Evolutionary conservation across 1,284 basidiomycete species (phyloP), one percentile per base, ranked within the genome.

Genomic region (Laetiporus sulphureus): DNA sequence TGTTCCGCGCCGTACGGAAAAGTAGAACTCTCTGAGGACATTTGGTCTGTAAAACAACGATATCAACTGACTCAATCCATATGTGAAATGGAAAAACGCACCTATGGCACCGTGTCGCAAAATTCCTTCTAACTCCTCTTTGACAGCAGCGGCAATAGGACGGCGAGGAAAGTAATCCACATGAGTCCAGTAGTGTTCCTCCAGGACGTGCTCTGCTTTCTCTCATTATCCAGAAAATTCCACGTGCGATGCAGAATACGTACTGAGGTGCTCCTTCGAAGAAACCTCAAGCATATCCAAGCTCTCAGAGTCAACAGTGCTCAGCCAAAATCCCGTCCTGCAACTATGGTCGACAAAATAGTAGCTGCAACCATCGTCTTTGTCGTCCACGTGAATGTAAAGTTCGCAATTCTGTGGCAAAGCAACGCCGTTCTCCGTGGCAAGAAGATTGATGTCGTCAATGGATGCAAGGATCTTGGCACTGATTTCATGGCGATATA

Each of bases 151-250:
- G 10, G 46, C 32, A 10, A 57, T 38, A 1, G 43, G 10, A 5
- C 42, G 45, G 42, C 59, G 52, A 12, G 60, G 60, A 37, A 59
- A 62, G 34, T 49, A 62, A 41, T 62, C 59, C 23, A 50, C 35
- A 42, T 60, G 58, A 4, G 40, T 49, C 59, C 60, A 62, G 27
- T 60, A 62, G 22, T 59, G 58, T 33, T 56, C 52, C 21, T 58
- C 49, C 10, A 62, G 36, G 13, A 46, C 22, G 29, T 44, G 45
- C 23, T 44, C 59, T 61, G 15, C 18, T 7, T 16, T 32, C 7
- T 11, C 12, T 7, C 31, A 8, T 29, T 8, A 16, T 11, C 18
- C 15, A 32, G 12, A 16, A 8, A 11, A 32, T 16, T 32, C 6
- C 8, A 8, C 18, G 31, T n/a, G 18, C 15, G 18, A 6, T 8